Percentiles rank a stretch among this genome's conserved stretches.
Conservation (phyloP, 2,329 filamentous ascomycete species). For the Sporothrix humicola region DNA sequence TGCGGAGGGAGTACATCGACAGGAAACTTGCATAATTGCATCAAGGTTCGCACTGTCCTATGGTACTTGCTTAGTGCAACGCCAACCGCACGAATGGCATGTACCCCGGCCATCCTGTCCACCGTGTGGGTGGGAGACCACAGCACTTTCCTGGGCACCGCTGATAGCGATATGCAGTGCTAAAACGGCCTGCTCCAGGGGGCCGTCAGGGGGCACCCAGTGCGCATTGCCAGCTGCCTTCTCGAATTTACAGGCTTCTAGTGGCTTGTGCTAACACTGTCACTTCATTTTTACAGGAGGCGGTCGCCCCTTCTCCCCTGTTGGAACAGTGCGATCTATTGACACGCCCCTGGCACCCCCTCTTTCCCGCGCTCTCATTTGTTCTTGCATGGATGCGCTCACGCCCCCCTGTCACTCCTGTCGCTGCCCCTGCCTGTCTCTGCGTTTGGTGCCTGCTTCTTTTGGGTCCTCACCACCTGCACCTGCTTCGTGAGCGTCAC, state of each 20-base stretch:
- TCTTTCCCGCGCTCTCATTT: constrained; percentile 27
- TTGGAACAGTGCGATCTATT: constrained; percentile 2
- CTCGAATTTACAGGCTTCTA: neutral
- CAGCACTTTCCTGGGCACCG: neutral
- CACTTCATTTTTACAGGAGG: neutral
- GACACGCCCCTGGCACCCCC: constrained; percentile 22
- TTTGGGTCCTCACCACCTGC: constrained; percentile 9
- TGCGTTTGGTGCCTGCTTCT: neutral
- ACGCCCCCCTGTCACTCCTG: constrained; percentile 25
- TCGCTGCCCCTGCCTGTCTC: constrained; percentile 4
- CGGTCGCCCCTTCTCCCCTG: constrained; percentile 14
- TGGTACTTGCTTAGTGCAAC: constrained; percentile 16
- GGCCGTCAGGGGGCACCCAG: neutral
- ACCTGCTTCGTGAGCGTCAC: constrained; percentile 15
- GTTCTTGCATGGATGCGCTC: constrained; percentile 26
- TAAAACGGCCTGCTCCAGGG: constrained; percentile 1
- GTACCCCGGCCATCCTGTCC: constrained; percentile 18
- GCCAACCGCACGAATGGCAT: neutral
- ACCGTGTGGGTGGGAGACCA: constrained; percentile 3
- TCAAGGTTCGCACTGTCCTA: neutral
- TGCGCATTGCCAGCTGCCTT: neutral
- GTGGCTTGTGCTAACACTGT: neutral
- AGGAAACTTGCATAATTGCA: no score
- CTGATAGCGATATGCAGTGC: constrained; percentile 16
- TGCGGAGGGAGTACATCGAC: no score